Base-by-base conservation (phyloP, 2,329 filamentous ascomycete species). In the Zasmidium citrigriseum region DNA sequence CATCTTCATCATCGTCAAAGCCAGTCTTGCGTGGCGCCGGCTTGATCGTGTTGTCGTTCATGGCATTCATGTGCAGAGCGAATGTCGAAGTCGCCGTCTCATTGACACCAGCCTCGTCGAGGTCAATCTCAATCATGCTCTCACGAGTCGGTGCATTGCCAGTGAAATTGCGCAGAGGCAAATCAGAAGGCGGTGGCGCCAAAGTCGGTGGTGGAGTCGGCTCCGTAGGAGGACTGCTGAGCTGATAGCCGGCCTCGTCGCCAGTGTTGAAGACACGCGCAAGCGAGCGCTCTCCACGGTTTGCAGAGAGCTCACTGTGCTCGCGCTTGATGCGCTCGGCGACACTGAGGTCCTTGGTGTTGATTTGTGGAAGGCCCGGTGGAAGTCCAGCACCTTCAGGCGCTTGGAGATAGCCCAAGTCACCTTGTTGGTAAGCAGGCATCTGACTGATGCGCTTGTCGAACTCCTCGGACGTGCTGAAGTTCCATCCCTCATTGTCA, bases 401-500 rank as follows among this genome's bases (percentile, higher is more conserved):
- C 10, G 55, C 59, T 4, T 68, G 62, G 45, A 68, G 60, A 46
- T 66, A 55, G 12, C 62, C 56, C 7, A 64, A 65, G n/a, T 61
- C 61, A 41, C 65, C 59, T 46, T 66, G 63, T 20, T 66, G 52
- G 9, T 56, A 20, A 16, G 25, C 55, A 2, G 70, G 57, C 66
- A 73, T 67, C 46, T 69, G 68, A 57, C 73, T 75, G 57, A 70
- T 68, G 2, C 73, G 64, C 25, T 65, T 67, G 61, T 87, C 82
- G 63, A 87, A 87, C 14, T 83, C 81, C 62, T 84, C 83, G 2
- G 84, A 86, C 4, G 83, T 86, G 64, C 84, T 87, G 68, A 88
- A 88, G 57, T 85, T 86, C 85, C 85, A 88, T 61, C 85, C 83
- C 44, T 84, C 81, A 14, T 54, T 10, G 16, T 57, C 76, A 0